Evolutionary conservation across 805 yeast species (phyloP), one percentile per base, ranked within the genome.

Genomic region (Starmerella potacharoeniae): DNA sequence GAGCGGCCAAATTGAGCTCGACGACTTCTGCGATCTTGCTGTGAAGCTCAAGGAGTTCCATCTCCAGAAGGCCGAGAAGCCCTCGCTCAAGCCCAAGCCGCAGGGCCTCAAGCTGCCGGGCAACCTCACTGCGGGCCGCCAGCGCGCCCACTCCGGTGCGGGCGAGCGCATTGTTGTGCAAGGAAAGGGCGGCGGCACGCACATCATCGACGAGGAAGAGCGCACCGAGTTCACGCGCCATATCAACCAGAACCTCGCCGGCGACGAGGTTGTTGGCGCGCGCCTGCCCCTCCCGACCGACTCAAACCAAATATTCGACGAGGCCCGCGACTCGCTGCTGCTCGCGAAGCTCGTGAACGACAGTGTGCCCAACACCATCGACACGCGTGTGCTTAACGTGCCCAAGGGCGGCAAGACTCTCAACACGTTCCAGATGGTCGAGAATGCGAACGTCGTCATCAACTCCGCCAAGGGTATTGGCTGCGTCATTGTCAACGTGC

Each of bases 391-490:
- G 16, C 78, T 93, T 68, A 93, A 93, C 71, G 75, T 83, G 69
- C 95, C 97, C 30, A 85, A 84, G 69, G 77, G 78, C 62, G 85
- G 84, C 57, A 90, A 87, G 71, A 71, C 78, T 16, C 78, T 93
- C 68, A 93, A 93, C 75, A 87, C 88, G 67, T 93, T 93, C 77
- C 93, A 90, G 61, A 91, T 95, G 82, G 80, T 86, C 61, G 98
- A 93, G 73, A 93, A 93, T 71, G 96, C 97, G 53, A 93, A 93
- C 72, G 90, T 93, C 62, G 97, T 93, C 40, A 87, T 93, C 72
- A 93, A 93, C 71, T 93, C 98, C 3, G 98, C 98, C 34, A 93
- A 93, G 73, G 98, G 97, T 52, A 93, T 93, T 72, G 98, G 98
- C 22, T 91, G 97, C 77, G 86, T 93, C 55, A 97, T 93, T 50